These are phyloP conservation scores for Osmanthus fragrans DNA, from an alignment of 257 asterid species.

Conservation along the genomic window DNA sequence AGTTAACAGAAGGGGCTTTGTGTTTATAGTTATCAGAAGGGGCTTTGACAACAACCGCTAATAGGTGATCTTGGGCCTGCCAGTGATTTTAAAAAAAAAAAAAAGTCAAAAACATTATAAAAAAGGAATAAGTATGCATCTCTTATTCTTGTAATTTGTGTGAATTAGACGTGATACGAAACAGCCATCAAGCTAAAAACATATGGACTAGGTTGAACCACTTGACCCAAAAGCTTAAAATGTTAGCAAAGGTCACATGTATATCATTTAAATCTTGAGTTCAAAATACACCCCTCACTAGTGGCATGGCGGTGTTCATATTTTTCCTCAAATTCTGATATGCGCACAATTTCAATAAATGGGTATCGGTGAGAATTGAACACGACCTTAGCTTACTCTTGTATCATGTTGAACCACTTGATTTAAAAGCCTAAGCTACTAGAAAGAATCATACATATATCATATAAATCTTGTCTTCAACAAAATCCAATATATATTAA, in stretches of 20 bases:
- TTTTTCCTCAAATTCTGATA: no score
- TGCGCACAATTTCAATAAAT: no score
- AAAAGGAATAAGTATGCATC: constrained; percentile 4
- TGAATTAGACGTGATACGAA: constrained; percentile 21
- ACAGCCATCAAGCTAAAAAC: constrained; percentile 11
- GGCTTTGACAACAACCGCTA: constrained; percentile 79
- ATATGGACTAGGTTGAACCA: neutral
- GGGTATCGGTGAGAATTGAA: no score
- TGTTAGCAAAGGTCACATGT: neutral
- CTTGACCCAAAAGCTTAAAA: neutral
- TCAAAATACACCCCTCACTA: no score
- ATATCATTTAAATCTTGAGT: neutral
- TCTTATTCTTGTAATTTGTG: constrained; percentile 12
- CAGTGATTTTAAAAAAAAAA: constrained; percentile 22
- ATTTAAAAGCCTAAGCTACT: no score
- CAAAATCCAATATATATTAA: neutral
- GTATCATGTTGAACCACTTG: no score
- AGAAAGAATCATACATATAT: no score
- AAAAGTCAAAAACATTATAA: neutral
- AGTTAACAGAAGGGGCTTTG: constrained; percentile 67
- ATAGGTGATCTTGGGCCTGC: constrained; percentile 92
- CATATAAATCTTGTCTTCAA: neutral
- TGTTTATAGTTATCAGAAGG: constrained; percentile 68
- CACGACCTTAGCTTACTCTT: no score
- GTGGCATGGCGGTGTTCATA: no score